A percentile compares a stretch with the other conserved stretches of the same genome.
Conservation (phyloP, 176 grass and related monocot genomes). For the Canna indica region DNA sequence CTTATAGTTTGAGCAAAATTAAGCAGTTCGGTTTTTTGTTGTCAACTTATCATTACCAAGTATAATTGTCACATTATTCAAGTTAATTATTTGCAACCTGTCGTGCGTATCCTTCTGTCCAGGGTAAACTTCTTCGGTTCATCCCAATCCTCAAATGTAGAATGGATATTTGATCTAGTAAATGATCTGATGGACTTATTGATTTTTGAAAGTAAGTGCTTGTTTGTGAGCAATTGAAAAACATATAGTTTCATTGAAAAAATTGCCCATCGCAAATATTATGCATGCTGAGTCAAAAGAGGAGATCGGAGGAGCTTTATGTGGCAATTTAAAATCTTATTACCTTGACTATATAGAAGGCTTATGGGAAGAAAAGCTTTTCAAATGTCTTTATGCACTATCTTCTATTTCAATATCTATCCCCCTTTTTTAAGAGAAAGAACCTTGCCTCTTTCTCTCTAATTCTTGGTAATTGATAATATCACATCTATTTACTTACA, state of each 20-base stretch:
- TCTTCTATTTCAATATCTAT: neutral
- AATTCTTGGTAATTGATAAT: neutral
- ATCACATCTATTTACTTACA: neutral
- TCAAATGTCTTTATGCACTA: neutral
- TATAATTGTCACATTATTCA: neutral
- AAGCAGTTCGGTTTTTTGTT: neutral
- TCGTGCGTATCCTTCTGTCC: slow-evolving; percentile 71
- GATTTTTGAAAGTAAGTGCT: too few species aligned
- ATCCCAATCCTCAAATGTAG: slow-evolving; percentile 72
- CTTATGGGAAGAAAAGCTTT: neutral
- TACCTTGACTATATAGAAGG: neutral
- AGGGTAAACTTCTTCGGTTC: slow-evolving; percentile 85
- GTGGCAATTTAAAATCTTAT: neutral
- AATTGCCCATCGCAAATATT: too few species aligned
- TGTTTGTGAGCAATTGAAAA: too few species aligned
- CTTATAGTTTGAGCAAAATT: neutral
- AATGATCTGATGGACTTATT: too few species aligned
- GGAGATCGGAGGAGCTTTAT: neutral
- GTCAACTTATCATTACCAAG: neutral
- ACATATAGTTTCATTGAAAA: too few species aligned
- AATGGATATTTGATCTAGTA: too few species aligned
- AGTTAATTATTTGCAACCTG: slow-evolving; percentile 9
- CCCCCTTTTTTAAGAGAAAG: neutral
- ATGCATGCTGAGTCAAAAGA: neutral
- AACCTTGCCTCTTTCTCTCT: neutral